Conservation (phyloP, 306 rosid species). For the Betula pendula region DNA sequence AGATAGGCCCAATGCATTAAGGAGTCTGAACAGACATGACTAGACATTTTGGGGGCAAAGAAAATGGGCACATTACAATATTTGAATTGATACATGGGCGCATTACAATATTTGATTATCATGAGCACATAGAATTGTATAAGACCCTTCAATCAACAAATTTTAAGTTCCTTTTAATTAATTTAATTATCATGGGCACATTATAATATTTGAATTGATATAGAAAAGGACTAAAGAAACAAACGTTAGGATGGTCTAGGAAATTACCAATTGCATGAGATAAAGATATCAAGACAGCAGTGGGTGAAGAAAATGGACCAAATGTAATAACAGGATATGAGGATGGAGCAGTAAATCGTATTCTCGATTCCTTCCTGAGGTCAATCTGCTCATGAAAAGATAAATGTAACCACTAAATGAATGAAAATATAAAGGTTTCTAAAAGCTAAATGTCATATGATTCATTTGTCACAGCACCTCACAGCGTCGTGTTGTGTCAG, state of each 20-base stretch:
- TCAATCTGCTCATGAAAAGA: constrained; percentile 67
- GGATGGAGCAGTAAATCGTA: constrained; percentile 64
- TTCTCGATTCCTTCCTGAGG: constrained; percentile 67
- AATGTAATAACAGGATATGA: constrained; percentile 80
- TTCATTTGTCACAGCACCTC: constrained; percentile 61
- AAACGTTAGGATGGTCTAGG: constrained; percentile 5
- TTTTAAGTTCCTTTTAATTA: background rate
- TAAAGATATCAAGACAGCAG: constrained; percentile 62
- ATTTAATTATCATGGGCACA: background rate
- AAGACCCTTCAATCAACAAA: background rate
- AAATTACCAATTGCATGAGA: constrained; percentile 85
- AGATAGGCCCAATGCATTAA: too few relatives aligned
- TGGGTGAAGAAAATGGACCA: constrained; percentile 88
- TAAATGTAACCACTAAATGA: constrained; percentile 19
- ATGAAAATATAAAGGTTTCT: constrained; percentile 11
- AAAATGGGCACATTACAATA: too few relatives aligned
- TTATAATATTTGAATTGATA: background rate
- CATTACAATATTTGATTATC: too few relatives aligned
- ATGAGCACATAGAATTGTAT: background rate
- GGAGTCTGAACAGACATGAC: too few relatives aligned
- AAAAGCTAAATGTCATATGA: background rate
- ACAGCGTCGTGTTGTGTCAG: constrained; percentile 85
- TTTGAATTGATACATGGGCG: too few relatives aligned
- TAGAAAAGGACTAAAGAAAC: background rate
- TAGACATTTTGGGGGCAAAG: too few relatives aligned